These are phyloP conservation scores for Ogataea nonfermentans DNA, from an alignment of 805 yeast species.

Conservation along the genomic window DNA sequence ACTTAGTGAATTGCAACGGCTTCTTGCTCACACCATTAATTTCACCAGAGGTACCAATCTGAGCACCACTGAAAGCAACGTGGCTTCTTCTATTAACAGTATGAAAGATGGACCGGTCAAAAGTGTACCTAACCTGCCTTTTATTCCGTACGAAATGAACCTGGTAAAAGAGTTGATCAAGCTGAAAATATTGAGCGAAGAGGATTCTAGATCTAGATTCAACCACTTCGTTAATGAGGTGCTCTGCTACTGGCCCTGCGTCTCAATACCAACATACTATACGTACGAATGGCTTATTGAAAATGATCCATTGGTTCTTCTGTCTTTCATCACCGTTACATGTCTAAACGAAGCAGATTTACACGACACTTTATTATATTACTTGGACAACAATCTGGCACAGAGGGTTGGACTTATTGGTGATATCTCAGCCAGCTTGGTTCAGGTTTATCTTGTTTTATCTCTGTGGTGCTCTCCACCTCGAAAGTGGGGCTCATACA, in stretches of 20 bases:
- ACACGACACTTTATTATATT: constrained; percentile 42
- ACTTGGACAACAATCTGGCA: constrained; percentile 45
- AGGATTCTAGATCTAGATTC: constrained; percentile 37
- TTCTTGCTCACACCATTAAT: constrained; percentile 30
- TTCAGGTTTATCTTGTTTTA: constrained; percentile 43
- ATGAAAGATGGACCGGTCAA: constrained; percentile 38
- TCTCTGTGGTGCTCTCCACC: constrained; percentile 57
- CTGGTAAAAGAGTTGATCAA: constrained; percentile 39
- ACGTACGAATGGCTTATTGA: constrained; percentile 41
- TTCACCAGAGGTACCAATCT: constrained; percentile 9
- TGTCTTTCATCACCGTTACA: constrained; percentile 46
- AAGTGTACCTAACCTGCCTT: constrained; percentile 34
- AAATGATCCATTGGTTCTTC: constrained; percentile 42
- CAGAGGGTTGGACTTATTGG: constrained; percentile 44
- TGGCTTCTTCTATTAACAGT: constrained; percentile 35
- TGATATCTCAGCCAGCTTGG: constrained; percentile 40
- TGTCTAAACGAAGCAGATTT: constrained; percentile 44
- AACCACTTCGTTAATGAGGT: constrained; percentile 38
- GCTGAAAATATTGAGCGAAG: constrained; percentile 33
- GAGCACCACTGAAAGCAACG: constrained; percentile 7
- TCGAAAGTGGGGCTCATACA: constrained; percentile 49
- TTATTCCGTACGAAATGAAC: constrained; percentile 37
- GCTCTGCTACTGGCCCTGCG: constrained; percentile 48
- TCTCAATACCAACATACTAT: constrained; percentile 39
- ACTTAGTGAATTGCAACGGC: constrained; percentile 32